These are phyloP conservation scores for Cucumis melo DNA, from an alignment of 306 rosid genomes.

Conservation along the genomic window DNA sequence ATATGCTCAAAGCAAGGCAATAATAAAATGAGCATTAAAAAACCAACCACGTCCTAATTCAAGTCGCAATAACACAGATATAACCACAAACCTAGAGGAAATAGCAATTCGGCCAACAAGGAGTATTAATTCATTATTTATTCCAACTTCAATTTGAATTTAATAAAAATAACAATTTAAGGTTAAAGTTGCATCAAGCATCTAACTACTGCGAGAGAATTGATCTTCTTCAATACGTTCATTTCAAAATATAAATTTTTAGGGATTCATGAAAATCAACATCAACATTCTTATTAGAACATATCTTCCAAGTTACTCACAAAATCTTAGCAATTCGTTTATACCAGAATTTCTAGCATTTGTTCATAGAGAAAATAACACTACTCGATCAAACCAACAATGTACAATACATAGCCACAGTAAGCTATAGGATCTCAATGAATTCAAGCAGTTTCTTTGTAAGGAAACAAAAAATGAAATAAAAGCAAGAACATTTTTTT, in stretches of 20 bases:
- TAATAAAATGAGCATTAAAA: not conserved
- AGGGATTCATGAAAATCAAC: not conserved
- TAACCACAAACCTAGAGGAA: not conserved
- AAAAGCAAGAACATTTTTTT: no score
- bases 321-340: not conserved
- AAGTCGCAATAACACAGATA: not conserved
- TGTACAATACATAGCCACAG: not conserved
- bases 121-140: not conserved
- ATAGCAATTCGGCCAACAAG: not conserved
- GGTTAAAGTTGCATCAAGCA: not conserved
- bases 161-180: not conserved
- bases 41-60: not conserved
- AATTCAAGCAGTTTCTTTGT: not conserved
- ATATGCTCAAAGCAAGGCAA: not conserved
- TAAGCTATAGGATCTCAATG: not conserved
- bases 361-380: not conserved
- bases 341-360: not conserved
- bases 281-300: not conserved
- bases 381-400: not conserved
- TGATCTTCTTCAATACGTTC: not conserved
- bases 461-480: no score
- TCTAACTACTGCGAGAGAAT: not conserved
- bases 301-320: not conserved
- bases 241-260: not conserved
- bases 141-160: not conserved